Percentiles rank a stretch among this genome's conserved stretches.
phyloP scores from a whole-genome alignment of 2,329 filamentous ascomycete genomes.

The Dothistroma septosporum region DNA sequence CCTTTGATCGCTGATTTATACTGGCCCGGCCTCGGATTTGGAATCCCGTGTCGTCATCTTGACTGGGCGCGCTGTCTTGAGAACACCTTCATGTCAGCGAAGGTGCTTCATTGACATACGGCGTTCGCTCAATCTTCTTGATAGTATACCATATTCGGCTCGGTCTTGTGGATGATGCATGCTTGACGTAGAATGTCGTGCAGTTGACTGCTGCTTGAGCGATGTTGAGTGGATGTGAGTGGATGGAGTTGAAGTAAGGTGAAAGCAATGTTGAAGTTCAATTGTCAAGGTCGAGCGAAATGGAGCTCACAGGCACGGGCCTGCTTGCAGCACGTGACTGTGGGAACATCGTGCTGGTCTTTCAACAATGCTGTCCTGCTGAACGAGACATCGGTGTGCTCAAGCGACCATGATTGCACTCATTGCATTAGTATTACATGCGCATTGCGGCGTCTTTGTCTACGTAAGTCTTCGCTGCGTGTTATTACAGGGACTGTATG shows the following conservation, averaged over 20 bases:
- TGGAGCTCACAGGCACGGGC: neutral
- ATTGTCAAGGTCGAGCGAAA: neutral
- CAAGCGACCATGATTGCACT: neutral
- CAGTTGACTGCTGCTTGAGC: neutral
- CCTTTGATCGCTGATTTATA: neutral
- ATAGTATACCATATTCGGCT: constrained; percentile 16
- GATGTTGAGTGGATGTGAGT: neutral
- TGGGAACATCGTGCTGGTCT: neutral
- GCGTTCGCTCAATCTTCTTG: constrained; percentile 13
- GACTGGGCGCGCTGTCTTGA: constrained; percentile 12
- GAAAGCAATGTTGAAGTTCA: constrained; percentile 1
- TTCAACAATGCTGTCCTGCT: too few species aligned
- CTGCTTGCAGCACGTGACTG: neutral
- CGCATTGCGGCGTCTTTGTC: neutral
- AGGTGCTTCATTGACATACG: constrained; percentile 11
- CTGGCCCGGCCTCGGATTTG: constrained; percentile 6
- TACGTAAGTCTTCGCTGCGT: neutral
- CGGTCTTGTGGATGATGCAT: constrained; percentile 6
- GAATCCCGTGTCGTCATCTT: constrained; percentile 2
- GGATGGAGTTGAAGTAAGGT: neutral
- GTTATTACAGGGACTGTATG: neutral
- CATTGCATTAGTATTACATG: neutral
- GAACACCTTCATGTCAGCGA: constrained; percentile 15
- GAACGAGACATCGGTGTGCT: too few species aligned
- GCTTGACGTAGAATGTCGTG: neutral